Base-by-base conservation (phyloP, 148 eudicot genomes). In the Arctostaphylos glauca region DNA sequence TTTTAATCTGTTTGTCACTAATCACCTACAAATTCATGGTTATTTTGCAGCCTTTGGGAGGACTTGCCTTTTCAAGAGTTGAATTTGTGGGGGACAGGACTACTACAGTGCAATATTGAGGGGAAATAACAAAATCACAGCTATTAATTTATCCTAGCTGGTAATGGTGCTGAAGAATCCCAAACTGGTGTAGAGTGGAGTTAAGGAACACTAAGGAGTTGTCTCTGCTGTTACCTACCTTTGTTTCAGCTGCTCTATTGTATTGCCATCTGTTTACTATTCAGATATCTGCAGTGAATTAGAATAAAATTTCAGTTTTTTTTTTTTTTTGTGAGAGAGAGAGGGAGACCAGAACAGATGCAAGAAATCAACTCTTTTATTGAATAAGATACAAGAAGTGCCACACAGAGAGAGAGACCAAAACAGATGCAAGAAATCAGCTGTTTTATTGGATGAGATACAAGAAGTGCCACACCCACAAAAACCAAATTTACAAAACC, bases 191-290 rank as follows among this genome's bases (percentile, higher is more conserved):
- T 83, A 44, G 83, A 80, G 89, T 54, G 98, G 99, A 12, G 85
- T 76, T 43, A 87, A 88, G 84, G 89, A 89, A 56, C 99, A 96
- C 81, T 82, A 91, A 8, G 44, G 52, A 76, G 58, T 84, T 23
- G 99, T 96, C 31, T 91, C 91, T 62, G 50, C 85, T 81, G 85
- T 94, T 82, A 96, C 98, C 49, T 82, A 96, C 99, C 49, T 96
- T 93, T 70, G 73, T 87, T 9, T 83, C 90, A 18, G 98, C 99
- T 43, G 74, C 84, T 72, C 71, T 91, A 43, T 96, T 46, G 86
- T 92, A 31, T 31, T 88, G 15, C 83, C 92, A 74, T 87, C 98
- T 56, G 50, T 93, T 58, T 80, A 25, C 52, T 83, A 83, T 70
- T 87, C 97, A 25, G 81, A 47, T 31, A 43, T 58, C 80, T 76